Evolutionary conservation across 345 rosid species (phyloP).

Genomic region (Viola odorata): DNA sequence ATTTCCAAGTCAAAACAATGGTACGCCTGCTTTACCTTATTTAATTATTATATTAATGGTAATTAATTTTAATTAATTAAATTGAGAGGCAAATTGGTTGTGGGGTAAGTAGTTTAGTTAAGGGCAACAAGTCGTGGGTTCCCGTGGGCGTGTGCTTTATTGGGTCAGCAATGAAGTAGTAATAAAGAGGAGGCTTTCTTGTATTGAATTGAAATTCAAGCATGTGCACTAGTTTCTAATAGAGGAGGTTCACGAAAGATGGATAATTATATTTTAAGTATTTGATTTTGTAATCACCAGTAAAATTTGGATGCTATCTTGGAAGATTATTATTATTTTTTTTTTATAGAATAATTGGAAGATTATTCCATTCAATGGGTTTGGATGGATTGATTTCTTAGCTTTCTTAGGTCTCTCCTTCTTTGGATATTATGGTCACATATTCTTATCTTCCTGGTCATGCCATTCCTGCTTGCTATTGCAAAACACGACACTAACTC

Average conservation of each 20-base stretch:
- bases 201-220: too few species aligned
- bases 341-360: too few species aligned
- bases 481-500: too few species aligned
- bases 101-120: too few species aligned
- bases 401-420: neutral
- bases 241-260: too few species aligned
- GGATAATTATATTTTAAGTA: neutral
- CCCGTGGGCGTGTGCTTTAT: slow-evolving; percentile 9
- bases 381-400: neutral
- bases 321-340: slow-evolving; percentile 3
- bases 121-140: neutral
- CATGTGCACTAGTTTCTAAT: too few species aligned
- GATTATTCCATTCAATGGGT: too few species aligned
- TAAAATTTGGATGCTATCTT: slow-evolving; percentile 1
- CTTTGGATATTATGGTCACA: neutral
- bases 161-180: slow-evolving; percentile 8
- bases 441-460: neutral
- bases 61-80: too few species aligned
- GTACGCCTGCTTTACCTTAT: slow-evolving; percentile 11
- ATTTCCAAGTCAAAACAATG: slow-evolving; percentile 35
- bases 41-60: neutral
- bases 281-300: neutral
- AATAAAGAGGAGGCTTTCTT: too few species aligned
- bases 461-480: too few species aligned
- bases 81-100: too few species aligned